Base-by-base conservation (phyloP, 2,329 filamentous ascomycete genomes). In the Cadophora luteo-olivacea region DNA sequence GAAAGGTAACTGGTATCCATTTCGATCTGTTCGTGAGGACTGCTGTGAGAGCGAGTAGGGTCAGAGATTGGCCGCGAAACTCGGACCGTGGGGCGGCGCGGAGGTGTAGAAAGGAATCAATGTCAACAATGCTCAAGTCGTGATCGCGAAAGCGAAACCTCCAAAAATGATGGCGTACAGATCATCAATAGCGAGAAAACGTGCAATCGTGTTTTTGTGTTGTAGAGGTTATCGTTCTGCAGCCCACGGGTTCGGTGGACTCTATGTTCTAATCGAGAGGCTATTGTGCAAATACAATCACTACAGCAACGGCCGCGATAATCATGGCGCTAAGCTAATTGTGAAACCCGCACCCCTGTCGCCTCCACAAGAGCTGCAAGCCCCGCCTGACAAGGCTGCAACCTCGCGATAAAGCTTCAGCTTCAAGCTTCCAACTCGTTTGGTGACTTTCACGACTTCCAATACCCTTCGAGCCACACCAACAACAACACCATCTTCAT, bases 1-100 rank as follows among this genome's bases (percentile, higher is more conserved):
- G 93, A 92, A 78, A 98, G 86, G 81, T 97, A 97, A 80, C 92
- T 93, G 68, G 94, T 93, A 82, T 97, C 94, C 90, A 97, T 97
- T 69, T 73, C 2, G 36, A 38, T 48, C 32, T 19, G 32, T 41
- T 32, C 8, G 61, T 54, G 32, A 48, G 19, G n/a, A 16, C 41
- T 36, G 49, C 25, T 3, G 48, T 51, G 22, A 41, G 64, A 60
- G 66, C 61, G 62, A 62, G 36, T 55, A 57, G n/a, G n/a, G n/a
- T 45, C 29, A n/a, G 55, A 48, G 55, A 36, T 25, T 36, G 63
- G 68, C 64, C 52, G 45, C 45, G 19, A 64, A 61, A 49, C 51
- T 51, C 65, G 66, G 63, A 63, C 61, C 29, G 61, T 52, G 51
- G 6, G 24, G 51, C 14, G 9, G 4, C 19, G 14, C 19, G 14